Evolutionary conservation across 805 yeast species (phyloP), one percentile per base, ranked within the genome.

Genomic region (Sugiyamaella mastotermitis): DNA sequence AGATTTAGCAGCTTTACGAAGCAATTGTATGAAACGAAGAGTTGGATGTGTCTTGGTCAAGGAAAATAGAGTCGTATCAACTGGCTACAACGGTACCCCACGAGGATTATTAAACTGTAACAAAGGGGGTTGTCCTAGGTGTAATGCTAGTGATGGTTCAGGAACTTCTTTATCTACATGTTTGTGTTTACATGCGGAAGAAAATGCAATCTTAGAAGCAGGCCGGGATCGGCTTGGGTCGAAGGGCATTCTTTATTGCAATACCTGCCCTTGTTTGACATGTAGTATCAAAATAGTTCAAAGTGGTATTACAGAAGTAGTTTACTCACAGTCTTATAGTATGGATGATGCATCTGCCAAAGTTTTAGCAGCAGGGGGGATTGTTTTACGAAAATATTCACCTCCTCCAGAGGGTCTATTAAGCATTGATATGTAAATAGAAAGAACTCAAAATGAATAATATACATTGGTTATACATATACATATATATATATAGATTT

Each of bases 71-170:
- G 94, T 92, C 19, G 72, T 92, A 18, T 92, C 97, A 2, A 92
- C 99, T 0, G 99, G 99, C 0, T 92, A 92, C 61, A 92, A 92
- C 53, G 99, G 99, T 1, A 92, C 99, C 0, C 97, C 99, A 8
- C 71, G 95, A 29, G 84, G 87, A 42, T 62, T 86, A 51, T 66
- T 68, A 18, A 92, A 92, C 52, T 92, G 99, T 62, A 88, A 85
- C 53, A 90, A 86, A 51, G 98, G 98, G 16, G 99, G 99, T 1
- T 92, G 99, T 60, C 61, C 75, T 3, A 66, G 98, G 27, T 92
- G 99, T 58, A 92, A 92, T 53, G 63, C 72, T 18, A 88, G 82
- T 5, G 68, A 68, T 37, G 64, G 64, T 2, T 60, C 71, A 2
- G 94, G 95, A 2, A 68, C 74, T 2, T 76, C 72, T 1, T 64